Percentiles rank a stretch among this genome's conserved stretches.
phyloP scores from a whole-genome alignment of 169 alveolate genomes.

The Plasmodium inui region DNA sequence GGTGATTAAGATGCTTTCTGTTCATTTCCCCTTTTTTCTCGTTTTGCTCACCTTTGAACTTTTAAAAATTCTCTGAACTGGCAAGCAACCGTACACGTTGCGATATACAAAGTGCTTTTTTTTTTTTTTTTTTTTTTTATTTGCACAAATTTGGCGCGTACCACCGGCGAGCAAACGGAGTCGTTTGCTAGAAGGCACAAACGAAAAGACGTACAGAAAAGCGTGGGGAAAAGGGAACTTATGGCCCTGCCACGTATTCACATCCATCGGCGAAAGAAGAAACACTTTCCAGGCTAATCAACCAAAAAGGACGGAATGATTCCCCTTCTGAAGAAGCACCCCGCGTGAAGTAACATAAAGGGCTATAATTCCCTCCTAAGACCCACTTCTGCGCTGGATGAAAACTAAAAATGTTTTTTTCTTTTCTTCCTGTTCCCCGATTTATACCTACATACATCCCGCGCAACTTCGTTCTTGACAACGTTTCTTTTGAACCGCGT shows the following conservation, averaged over 20 bases:
- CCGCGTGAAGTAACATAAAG: neutral
- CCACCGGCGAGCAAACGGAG: neutral
- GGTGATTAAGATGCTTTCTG: neutral
- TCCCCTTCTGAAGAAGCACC: neutral
- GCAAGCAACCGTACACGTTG: neutral
- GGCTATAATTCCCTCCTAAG: neutral
- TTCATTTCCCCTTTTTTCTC: neutral
- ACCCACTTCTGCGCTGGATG: neutral
- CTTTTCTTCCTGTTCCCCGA: neutral
- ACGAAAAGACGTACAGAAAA: neutral
- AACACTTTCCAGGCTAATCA: neutral
- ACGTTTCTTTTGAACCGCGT: neutral
- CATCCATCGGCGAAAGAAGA: neutral
- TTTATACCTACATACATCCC: neutral
- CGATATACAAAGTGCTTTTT: neutral
- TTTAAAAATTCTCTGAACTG: neutral
- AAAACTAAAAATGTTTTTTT: neutral
- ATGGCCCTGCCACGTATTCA: neutral
- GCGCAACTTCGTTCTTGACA: neutral
- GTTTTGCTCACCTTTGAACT: neutral
- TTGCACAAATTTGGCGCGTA: neutral
- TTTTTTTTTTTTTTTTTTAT: neutral
- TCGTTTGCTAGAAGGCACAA: neutral
- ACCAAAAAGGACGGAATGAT: neutral
- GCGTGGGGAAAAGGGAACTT: neutral